Evolutionary conservation across 208 protist species (phyloP), one percentile per base, ranked within the genome.

Genomic region (Jaenimonas drosophilae): DNA sequence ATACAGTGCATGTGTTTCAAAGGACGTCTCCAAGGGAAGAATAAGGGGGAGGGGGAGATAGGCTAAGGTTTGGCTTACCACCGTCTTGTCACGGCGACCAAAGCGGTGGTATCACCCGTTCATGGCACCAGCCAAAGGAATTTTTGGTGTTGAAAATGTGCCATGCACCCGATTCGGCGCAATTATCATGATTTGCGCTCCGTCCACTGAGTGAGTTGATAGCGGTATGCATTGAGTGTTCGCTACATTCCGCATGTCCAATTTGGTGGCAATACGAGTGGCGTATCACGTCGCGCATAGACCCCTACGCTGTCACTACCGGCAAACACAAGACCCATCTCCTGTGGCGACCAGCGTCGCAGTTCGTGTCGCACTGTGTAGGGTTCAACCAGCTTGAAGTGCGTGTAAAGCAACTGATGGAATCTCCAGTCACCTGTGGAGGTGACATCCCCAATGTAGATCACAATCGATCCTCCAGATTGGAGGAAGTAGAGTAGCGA

Each of bases 291-390:
- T n/a, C 61, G 48, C n/a, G 51, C 60, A 57, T 94, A 94, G 9
- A 94, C 82, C 31, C 79, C 86, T 47, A 94, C 76, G 5, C 78
- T 88, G 49, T 94, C 86, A 56, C 88, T 89, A 28, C 86, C 86
- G 24, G 79, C 81, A 59, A 89, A 94, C 34, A 94, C 54, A 2
- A 94, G 59, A 5, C 86, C 86, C 81, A 94, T 91, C 39, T 94
- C 70, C 55, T 87, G 72, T 19, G 86, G 86, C 26, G 49, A 69
- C 86, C 86, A 94, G 4, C 86, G 78, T 6, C 82, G 72, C 44
- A 94, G 25, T 60, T 94, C 86, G 20, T 77, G 71, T 5, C 86
- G 81, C 20, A 91, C 81, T n/a, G 70, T 50, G 45, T 91, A 94
- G 24, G 75, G 76, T 11, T 53, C 73, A n/a, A 89, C 53, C 7